Evolutionary conservation across 768 basidiomycete species (phyloP), one percentile per base, ranked within the genome.

Genomic region (Collybiopsis confluens): DNA sequence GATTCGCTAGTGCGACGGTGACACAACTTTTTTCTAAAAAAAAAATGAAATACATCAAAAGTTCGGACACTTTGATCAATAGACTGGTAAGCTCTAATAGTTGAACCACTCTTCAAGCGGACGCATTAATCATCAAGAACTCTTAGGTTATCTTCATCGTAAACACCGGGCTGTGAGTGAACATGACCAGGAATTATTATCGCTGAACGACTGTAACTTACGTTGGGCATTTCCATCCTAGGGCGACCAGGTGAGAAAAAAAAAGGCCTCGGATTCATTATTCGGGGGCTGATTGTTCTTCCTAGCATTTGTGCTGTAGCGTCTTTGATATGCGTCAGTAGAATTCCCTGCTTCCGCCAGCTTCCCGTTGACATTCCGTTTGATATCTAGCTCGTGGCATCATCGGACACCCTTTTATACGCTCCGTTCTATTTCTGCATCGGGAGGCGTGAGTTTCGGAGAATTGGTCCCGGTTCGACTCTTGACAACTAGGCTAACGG

Each of bases 361-460:
- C 35, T 16, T 42, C 36, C 52, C 42, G 52, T 33, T 45, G 30
- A 53, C 52, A 33, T 53, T 42, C 28, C 20, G 20, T 42, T 4
- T 13, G 15, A 40, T n/a, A n/a, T n/a, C 45, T 44, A 70, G 69
- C 54, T 68, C 9, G 50, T 63, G 27, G 54, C 54, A 3, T 67
- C 67, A 3, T 64, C 64, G 4, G 55, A 55, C 10, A 64, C 65
- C 0, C 58, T 70, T 5, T 63, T 70, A 18, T 70, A 70, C 52
- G 66, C 68, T 0, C 56, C 62, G 0, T 69, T 68, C 51, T 67
- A 69, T 47, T 69, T 70, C 58, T 67, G 65, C 57, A 67, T 70
- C 43, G 67, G 68, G 8, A 64, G 69, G 4, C 56, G 69, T 70
- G 47, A 56, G 67, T 58, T 8, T 35, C 13, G 13, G 5, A 6